A percentile compares a stretch with the other conserved stretches of the same genome.
Conservation (phyloP, 208 protist species). For the Leishmania martiniquensis region DNA sequence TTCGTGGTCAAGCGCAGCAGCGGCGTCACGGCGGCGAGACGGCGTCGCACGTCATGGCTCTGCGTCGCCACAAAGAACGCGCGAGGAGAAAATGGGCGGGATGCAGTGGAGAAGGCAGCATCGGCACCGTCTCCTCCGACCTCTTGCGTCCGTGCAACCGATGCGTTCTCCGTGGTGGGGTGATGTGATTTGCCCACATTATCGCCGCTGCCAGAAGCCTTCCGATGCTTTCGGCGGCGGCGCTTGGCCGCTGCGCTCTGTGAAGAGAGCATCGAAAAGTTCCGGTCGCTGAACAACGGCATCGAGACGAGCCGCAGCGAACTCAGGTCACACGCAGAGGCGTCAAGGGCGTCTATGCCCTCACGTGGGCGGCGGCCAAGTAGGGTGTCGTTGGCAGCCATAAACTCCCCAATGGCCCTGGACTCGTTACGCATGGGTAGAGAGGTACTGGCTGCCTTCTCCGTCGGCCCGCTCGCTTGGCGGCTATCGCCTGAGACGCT, state of each 20-base stretch:
- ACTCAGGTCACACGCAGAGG: not conserved
- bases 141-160: not conserved
- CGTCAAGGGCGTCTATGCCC: not conserved
- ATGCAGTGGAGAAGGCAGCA: not conserved
- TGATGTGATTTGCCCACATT: not conserved
- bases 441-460: not conserved
- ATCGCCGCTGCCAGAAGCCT: not conserved
- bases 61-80: conserved; percentile 77
- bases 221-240: conserved; percentile 1
- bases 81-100: conserved; percentile 11
- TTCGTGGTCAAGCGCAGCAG: conserved; percentile 67
- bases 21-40: conserved; percentile 43
- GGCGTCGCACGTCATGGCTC: conserved; percentile 73
- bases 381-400: conserved; percentile 6
- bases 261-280: not conserved
- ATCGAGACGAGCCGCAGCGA: conserved; percentile 4
- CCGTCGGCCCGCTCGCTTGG: not conserved
- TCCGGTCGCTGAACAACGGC: conserved; percentile 2
- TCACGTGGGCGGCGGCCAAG: conserved; percentile 8
- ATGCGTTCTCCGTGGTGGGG: not conserved
- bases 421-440: conserved; percentile 12
- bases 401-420: conserved; percentile 9
- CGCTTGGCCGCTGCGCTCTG: conserved; percentile 18
- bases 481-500: not conserved
- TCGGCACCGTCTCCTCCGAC: not conserved